phyloP scores from a whole-genome alignment of 139 green algal species.

The Micractinium sp. region DNA sequence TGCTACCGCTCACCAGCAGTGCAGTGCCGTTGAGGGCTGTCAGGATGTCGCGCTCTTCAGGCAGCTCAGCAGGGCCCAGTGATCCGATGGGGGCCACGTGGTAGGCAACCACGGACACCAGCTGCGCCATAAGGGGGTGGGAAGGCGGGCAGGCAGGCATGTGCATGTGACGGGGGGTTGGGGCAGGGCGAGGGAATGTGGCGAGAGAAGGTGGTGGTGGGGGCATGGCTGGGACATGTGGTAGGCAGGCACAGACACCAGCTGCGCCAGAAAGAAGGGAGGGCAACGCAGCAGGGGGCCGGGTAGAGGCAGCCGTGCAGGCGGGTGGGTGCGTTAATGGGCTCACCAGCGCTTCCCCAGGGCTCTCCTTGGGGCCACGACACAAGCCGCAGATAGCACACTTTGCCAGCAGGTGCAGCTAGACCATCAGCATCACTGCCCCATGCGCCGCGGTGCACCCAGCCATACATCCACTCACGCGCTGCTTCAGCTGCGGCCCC shows the following conservation, averaged over 20 bases:
- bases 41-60: background rate
- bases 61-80: background rate
- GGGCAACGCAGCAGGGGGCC: background rate
- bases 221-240: background rate
- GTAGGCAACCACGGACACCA: background rate
- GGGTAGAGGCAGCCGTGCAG: background rate
- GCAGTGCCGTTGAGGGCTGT: background rate
- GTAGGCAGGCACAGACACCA: no score
- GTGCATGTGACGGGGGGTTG: background rate
- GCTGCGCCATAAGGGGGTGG: background rate
- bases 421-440: no score
- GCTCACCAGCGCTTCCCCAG: no score
- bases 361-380: no score
- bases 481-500: conserved; percentile 12
- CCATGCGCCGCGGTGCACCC: no score
- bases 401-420: no score
- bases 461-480: background rate
- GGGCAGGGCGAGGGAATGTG: background rate
- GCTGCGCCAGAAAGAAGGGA: no score
- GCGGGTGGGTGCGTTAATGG: no score
- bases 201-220: background rate
- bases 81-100: background rate
- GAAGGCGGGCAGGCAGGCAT: no score
- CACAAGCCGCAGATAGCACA: no score
- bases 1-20: conserved; percentile 2